Conservation (phyloP, 2,329 filamentous ascomycete genomes). For the Pseudopithomyces chartarum region DNA sequence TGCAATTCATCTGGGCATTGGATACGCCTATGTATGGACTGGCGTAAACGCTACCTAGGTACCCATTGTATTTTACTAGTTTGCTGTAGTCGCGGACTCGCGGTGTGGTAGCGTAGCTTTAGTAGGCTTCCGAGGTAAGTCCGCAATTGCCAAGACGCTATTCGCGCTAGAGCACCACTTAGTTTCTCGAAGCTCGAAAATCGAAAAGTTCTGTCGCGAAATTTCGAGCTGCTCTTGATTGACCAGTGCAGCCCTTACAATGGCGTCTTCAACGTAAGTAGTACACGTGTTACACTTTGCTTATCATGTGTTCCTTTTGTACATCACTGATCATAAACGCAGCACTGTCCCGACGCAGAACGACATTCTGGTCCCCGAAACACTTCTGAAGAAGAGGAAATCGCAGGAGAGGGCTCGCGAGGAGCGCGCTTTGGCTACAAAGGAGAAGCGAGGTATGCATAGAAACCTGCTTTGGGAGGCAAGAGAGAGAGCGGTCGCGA, state of each 20-base stretch:
- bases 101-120: background rate
- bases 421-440: conserved; percentile 76
- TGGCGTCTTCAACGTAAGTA: conserved; percentile 64
- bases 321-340: conserved; percentile 32
- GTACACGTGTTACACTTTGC: background rate
- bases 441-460: conserved; percentile 89
- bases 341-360: conserved; percentile 93
- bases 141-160: background rate
- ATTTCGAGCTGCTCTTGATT: conserved; percentile 47
- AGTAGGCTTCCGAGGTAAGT: background rate
- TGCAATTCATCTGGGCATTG: too few species aligned
- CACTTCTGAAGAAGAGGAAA: conserved; percentile 99
- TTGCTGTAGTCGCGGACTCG: too few species aligned
- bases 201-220: conserved; percentile 10
- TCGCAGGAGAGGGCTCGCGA: conserved; percentile 98
- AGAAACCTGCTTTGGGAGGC: conserved; percentile 19
- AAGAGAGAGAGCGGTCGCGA: conserved; percentile 45
- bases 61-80: too few species aligned
- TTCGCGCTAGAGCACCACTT: conserved; percentile 1
- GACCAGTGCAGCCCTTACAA: conserved; percentile 25
- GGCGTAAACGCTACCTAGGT: too few species aligned
- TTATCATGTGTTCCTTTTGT: background rate
- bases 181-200: conserved; percentile 7
- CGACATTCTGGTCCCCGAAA: conserved; percentile 97
- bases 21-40: too few species aligned